These are phyloP conservation scores for Tuber calosporum DNA, from an alignment of 495 filamentous ascomycete species.

Conservation along the genomic window DNA sequence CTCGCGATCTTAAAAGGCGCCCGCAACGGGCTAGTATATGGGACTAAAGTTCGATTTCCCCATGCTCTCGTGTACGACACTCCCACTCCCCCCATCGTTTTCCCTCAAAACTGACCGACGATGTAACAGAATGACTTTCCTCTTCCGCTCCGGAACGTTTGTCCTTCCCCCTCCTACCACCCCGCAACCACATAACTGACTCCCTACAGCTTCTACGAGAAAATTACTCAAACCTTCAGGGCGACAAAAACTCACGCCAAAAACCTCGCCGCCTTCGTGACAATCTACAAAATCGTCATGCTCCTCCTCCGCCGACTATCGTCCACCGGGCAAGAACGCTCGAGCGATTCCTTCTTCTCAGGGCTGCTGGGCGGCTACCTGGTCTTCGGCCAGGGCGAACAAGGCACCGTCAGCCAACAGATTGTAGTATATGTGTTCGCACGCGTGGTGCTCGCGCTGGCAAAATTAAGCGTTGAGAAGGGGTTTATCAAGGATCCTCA, in stretches of 20 bases:
- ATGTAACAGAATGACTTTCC: constrained; percentile 68
- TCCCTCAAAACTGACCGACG: neutral
- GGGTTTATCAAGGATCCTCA: constrained; percentile 31
- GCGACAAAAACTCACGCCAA: constrained; percentile 84
- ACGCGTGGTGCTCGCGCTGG: constrained; percentile 73
- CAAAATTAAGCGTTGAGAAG: constrained; percentile 65
- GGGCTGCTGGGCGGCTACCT: constrained; percentile 84
- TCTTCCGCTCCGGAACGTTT: constrained; percentile 86
- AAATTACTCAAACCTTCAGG: constrained; percentile 65
- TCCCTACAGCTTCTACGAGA: constrained; percentile 62
- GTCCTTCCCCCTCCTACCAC: neutral
- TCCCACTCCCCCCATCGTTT: constrained; percentile 35
- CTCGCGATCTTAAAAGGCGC: constrained; percentile 79
- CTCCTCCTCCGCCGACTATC: constrained; percentile 56
- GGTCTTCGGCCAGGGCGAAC: constrained; percentile 78
- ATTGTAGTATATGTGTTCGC: constrained; percentile 98
- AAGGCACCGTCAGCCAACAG: constrained; percentile 84
- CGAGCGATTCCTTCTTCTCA: constrained; percentile 69
- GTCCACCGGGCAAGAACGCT: constrained; percentile 49
- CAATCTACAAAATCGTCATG: constrained; percentile 74
- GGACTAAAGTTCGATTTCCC: constrained; percentile 95
- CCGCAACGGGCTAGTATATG: constrained; percentile 95
- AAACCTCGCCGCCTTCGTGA: constrained; percentile 83
- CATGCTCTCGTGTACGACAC: constrained; percentile 74
- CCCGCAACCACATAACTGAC: constrained; percentile 18